Conservation (phyloP, 2,329 filamentous ascomycete genomes). For the Penicillium sp. region DNA sequence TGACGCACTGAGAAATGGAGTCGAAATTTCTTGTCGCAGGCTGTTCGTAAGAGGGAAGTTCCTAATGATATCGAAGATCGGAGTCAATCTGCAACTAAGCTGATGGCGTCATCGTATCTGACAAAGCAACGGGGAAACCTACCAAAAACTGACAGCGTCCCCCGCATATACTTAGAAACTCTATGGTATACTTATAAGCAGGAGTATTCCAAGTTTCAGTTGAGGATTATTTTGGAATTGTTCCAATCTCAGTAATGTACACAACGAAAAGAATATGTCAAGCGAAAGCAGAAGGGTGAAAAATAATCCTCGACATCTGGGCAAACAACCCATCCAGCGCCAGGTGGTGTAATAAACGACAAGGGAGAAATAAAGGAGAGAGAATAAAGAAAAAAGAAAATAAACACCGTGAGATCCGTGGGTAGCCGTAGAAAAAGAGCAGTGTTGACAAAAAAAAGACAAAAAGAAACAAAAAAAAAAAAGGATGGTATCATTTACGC, state of each 20-base stretch:
- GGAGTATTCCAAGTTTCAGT: not conserved
- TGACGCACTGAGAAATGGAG: not conserved
- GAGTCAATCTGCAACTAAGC: constrained; percentile 5
- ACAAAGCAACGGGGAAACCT: constrained; percentile 17
- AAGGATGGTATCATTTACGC: constrained; percentile 37
- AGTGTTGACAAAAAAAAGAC: not conserved
- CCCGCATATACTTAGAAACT: too few relatives aligned
- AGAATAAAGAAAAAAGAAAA: constrained; percentile 4
- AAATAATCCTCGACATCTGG: not conserved
- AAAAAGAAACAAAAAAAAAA: constrained; percentile 15
- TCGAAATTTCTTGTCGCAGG: too few relatives aligned
- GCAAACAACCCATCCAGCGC: not conserved
- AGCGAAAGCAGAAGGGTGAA: constrained; percentile 14
- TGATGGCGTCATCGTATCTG: constrained; percentile 32
- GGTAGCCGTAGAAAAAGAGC: constrained; percentile 8
- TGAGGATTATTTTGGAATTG: not conserved
- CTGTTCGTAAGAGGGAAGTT: too few relatives aligned
- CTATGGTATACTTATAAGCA: too few relatives aligned
- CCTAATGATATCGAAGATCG: too few relatives aligned
- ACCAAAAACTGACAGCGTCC: not conserved
- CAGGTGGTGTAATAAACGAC: constrained; percentile 15
- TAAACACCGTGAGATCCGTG: constrained; percentile 17
- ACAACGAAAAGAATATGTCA: constrained; percentile 30
- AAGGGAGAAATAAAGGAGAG: constrained; percentile 17
- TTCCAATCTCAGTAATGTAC: constrained; percentile 33